Conservation (phyloP, 2,329 filamentous ascomycete genomes). For the Emergomyces africanus region DNA sequence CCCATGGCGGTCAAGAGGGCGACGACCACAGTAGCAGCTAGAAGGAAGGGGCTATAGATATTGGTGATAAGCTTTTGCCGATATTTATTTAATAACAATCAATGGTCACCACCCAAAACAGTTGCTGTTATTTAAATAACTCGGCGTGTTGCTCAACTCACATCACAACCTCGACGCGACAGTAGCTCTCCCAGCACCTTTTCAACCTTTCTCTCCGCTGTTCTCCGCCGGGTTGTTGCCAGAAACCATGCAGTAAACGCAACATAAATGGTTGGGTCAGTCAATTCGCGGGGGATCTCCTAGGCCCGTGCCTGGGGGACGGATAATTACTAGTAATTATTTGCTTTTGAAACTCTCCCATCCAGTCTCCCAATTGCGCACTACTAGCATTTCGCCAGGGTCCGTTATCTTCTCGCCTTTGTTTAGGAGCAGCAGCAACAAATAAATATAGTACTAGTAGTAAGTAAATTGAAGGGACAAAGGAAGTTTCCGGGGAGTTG, state of each 20-base stretch:
- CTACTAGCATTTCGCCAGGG: no score
- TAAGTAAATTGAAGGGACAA: no score
- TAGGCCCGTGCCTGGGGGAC: background rate
- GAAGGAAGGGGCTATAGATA: conserved; percentile 2
- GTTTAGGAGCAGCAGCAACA: no score
- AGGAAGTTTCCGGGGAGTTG: no score
- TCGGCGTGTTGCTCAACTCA: background rate
- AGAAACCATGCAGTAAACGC: background rate
- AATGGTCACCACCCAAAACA: no score
- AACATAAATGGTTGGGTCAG: background rate
- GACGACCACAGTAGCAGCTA: conserved; percentile 2
- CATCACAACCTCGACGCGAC: conserved; percentile 1
- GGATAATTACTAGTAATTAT: no score
- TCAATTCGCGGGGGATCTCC: background rate
- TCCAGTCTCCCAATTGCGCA: no score
- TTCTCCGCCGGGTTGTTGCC: background rate
- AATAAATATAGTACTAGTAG: no score
- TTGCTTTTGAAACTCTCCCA: no score
- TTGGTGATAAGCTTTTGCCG: background rate
- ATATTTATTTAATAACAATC: no score
- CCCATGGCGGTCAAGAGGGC: conserved; percentile 5
- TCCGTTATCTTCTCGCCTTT: no score
- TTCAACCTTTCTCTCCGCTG: background rate
- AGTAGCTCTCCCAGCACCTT: background rate
- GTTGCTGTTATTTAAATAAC: no score